Evolutionary conservation across 2,329 filamentous ascomycete genomes (phyloP).

Genomic region (Pyricularia sp.): DNA sequence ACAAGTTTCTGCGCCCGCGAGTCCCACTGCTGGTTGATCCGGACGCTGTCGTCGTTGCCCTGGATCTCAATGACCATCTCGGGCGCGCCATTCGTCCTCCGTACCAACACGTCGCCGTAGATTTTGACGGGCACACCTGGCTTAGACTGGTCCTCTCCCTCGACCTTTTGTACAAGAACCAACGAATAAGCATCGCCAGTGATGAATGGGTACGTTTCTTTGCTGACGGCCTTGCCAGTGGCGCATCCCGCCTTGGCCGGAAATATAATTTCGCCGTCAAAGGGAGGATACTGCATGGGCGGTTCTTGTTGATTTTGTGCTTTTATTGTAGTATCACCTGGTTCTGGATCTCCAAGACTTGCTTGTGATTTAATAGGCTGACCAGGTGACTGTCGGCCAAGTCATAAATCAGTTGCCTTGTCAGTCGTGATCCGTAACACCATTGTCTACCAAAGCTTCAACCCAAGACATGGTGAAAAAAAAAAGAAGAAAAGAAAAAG

Average conservation of each 20-base stretch:
- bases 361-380: neutral
- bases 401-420: neutral
- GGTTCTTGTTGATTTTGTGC: slow-evolving; percentile 1
- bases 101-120: slow-evolving; percentile 35
- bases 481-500: neutral
- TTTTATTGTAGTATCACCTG: neutral
- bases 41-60: slow-evolving; percentile 33
- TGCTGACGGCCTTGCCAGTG: neutral
- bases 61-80: slow-evolving; percentile 33
- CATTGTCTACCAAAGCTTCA: neutral
- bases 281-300: slow-evolving; percentile 16
- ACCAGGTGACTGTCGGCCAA: neutral
- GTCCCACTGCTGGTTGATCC: slow-evolving; percentile 23
- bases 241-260: neutral
- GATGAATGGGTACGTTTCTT: neutral
- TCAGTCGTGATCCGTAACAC: neutral
- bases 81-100: slow-evolving; percentile 24
- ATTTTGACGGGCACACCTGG: slow-evolving; percentile 24
- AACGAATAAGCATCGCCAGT: neutral
- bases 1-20: slow-evolving; percentile 25
- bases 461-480: neutral
- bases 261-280: slow-evolving; percentile 15
- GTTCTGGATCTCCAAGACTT: slow-evolving; percentile 1
- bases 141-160: slow-evolving; percentile 2
- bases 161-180: neutral